A percentile compares a stretch with the other conserved stretches of the same genome.
phyloP scores from a whole-genome alignment of 2,329 filamentous ascomycete species.

The Raffaelea ambrosiae region DNA sequence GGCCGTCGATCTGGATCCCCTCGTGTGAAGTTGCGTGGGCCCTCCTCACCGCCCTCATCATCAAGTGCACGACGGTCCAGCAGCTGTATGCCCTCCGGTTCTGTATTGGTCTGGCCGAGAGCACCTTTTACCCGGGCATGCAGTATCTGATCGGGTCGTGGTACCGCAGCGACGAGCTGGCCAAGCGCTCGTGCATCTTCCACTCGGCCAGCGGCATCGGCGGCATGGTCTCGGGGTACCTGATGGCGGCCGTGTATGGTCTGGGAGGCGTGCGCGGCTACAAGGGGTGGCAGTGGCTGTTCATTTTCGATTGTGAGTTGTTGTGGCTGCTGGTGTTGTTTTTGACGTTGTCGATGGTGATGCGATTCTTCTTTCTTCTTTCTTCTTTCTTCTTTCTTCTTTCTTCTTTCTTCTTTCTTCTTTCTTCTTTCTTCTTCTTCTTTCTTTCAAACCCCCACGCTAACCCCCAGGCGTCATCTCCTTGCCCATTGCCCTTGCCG shows the following conservation, averaged over 20 bases:
- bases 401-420: too few species aligned
- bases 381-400: too few species aligned
- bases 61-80: conserved; percentile 20
- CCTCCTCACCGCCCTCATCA: conserved; percentile 23
- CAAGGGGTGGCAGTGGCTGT: conserved; percentile 49
- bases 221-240: conserved; percentile 48
- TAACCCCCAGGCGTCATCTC: too few species aligned
- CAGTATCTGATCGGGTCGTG: conserved; percentile 36
- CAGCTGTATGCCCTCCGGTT: conserved; percentile 34
- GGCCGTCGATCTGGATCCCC: conserved; percentile 34
- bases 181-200: conserved; percentile 41
- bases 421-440: too few species aligned
- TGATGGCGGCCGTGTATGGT: conserved; percentile 45
- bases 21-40: conserved; percentile 28
- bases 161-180: conserved; percentile 36
- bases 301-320: conserved; percentile 50
- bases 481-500: conserved; percentile 44
- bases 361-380: too few species aligned
- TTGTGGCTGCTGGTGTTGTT: too few species aligned
- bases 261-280: conserved; percentile 44
- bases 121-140: conserved; percentile 29
- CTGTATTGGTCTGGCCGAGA: conserved; percentile 33
- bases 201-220: conserved; percentile 42
- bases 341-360: too few species aligned
- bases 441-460: too few species aligned